Evolutionary conservation across 192 early-diverging fungal species (phyloP), one percentile per base, ranked within the genome.

Genomic region (Linnemannia hyalina): DNA sequence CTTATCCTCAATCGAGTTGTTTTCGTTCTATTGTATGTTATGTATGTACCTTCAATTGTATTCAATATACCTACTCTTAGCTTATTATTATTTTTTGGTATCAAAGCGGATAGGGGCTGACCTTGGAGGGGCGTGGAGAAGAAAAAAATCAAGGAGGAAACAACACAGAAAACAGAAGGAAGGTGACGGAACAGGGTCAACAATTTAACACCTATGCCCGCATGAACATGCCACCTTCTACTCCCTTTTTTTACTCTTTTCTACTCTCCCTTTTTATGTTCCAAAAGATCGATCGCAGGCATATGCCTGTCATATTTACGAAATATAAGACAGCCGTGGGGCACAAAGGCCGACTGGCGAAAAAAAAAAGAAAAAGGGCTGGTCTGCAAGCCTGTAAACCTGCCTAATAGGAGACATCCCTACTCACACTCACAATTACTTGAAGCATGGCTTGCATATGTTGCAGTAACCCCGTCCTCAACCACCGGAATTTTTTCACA

Each of bases 211-310:
- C 47, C 46, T 26, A 32, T 73, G 42, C 32, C 29, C 47, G 26
- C 32, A 46, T 73, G 18, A n/a, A 73, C 73, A 74, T 74, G 20
- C 35, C 73, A 74, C 49, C 18, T 3, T 40, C 71, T 22, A 69
- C 65, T 42, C 26, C 49, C 49, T 29, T 69, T 44, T 29, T 69
- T 44, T 55, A 5, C 49, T 29, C 15, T 7, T 47, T 68, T 46
- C 26, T 40, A 46, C 44, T 42, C 63, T 73, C 42, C 35, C 47
- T 47, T 74, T 74, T 74, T 74, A 18, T 52, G 26, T 10, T 32
- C 26, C 49, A 52, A 52, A 52, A 22, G 20, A 26, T 65, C 60
- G 60, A 65, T 65, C 29, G 10, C n/a, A 65, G 26, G 29, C n/a
- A 26, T 57, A 57, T 15, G 60, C 49, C 16, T 22, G 49, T 52